Evolutionary conservation across 2,329 filamentous ascomycete species (phyloP), one percentile per base, ranked within the genome.

Genomic region (Calcarisporium arbuscula): DNA sequence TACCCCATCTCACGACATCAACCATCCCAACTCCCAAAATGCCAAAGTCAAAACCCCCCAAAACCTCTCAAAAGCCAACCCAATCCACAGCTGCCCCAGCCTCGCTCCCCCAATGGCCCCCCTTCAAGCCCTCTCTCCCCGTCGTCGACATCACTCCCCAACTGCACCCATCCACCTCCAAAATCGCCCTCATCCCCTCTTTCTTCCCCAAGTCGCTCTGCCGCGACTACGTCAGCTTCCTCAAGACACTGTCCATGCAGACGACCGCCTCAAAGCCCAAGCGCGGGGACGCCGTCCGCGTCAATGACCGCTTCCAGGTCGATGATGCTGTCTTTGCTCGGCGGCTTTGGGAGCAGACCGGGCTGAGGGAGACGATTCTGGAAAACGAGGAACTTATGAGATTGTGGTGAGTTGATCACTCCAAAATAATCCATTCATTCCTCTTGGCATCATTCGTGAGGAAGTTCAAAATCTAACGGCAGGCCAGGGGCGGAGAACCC

Each of bases 281-380:
- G 56, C 80, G 77, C 41, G 86, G 85, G 30, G 81, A 92, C 36
- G 88, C 88, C 2, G 72, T 86, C 7, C 73, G 90, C 22, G 84
- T 95, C 30, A 95, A 95, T 55, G 90, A 95, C 55, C 78, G 90
- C 9, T 94, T 83, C 49, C 86, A 94, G 60, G 65, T 94, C 15
- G 67, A 88, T 19, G 89, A 95, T 61, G 60, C 74, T 19, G 58
- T 45, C 1, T 94, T 95, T 57, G 85, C 89, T 1, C 69, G 77
- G 48, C 67, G 72, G 35, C 59, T 95, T 11, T 96, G 89, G 88
- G 69, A 71, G 28, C 70, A 76, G 42, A 95, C 88, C 2, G 83
- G 82, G 0, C 59, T 96, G 44, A 79, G 72, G 47, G 75, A 83
- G 28, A 65, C 82, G 2, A 41, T 76, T 47, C 70, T 47, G 41